phyloP scores from a whole-genome alignment of 2,329 filamentous ascomycete genomes.

The Zalaria sp. region DNA sequence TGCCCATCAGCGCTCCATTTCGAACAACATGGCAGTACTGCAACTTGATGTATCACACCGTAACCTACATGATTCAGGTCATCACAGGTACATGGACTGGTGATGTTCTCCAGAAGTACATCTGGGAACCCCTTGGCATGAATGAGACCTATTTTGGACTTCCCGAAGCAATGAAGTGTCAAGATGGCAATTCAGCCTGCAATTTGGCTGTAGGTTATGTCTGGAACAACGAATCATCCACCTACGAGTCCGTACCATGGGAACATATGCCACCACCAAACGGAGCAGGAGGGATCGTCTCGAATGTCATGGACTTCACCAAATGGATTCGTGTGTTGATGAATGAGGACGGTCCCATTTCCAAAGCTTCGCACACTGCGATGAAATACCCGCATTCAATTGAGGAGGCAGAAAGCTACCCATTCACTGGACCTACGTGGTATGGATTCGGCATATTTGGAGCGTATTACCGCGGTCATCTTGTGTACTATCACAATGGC shows the following conservation, averaged over 20 bases:
- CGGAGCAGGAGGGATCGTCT: conserved; percentile 20
- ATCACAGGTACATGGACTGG: conserved; percentile 21
- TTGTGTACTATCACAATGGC: conserved; percentile 29
- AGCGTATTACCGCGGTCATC: conserved; percentile 28
- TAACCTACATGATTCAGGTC: conserved; percentile 31
- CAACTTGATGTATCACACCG: conserved; percentile 38
- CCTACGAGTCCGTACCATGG: conserved; percentile 4
- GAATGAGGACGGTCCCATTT: conserved; percentile 11
- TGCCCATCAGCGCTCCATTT: conserved; percentile 21
- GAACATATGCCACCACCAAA: conserved; percentile 6
- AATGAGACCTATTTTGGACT: conserved; percentile 22
- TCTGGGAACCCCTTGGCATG: conserved; percentile 30
- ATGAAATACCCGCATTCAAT: conserved; percentile 4
- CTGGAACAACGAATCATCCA: conserved; percentile 8
- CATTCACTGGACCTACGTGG: conserved; percentile 16
- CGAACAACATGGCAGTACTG: conserved; percentile 34
- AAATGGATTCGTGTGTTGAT: conserved; percentile 39
- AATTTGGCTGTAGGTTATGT: conserved; percentile 10
- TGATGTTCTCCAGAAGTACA: conserved; percentile 17
- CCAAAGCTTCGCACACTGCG: conserved; percentile 2
- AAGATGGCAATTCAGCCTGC: conserved; percentile 3
- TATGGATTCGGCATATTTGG: conserved; percentile 30
- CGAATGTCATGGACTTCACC: conserved; percentile 35
- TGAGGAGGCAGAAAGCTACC: background rate
- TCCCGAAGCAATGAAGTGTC: conserved; percentile 16